These are phyloP conservation scores for Phaffia australis DNA, from an alignment of 768 basidiomycete species.

Conservation along the genomic window DNA sequence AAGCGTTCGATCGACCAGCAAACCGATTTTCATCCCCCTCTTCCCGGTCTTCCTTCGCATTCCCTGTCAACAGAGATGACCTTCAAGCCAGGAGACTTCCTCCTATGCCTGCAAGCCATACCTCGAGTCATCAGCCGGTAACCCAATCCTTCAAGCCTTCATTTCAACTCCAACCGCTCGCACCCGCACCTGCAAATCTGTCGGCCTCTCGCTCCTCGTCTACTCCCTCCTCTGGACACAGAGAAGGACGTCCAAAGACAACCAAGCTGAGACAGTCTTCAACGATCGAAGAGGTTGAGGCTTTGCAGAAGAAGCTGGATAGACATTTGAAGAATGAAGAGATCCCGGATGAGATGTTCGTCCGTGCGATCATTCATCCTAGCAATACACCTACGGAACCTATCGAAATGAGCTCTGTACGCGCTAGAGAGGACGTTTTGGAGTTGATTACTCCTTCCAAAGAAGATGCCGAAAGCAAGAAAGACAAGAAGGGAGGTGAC, in stretches of 20 bases:
- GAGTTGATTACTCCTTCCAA: background rate
- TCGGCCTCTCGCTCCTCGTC: background rate
- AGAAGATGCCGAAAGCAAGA: too few species aligned
- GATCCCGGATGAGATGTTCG: background rate
- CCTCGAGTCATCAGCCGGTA: too few species aligned
- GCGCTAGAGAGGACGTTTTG: background rate
- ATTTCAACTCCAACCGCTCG: background rate
- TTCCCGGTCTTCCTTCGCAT: too few species aligned
- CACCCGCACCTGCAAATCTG: background rate
- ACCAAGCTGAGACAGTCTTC: background rate
- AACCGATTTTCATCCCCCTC: too few species aligned
- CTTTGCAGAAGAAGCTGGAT: background rate
- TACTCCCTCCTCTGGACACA: background rate
- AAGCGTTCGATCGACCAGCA: too few species aligned
- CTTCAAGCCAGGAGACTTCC: too few species aligned
- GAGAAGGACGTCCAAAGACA: background rate
- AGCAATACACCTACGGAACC: background rate
- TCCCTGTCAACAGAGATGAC: too few species aligned
- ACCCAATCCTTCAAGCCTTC: too few species aligned
- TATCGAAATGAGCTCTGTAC: background rate
- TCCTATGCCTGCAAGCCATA: too few species aligned
- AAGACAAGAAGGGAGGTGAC: background rate
- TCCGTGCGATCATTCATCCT: conserved; percentile 6
- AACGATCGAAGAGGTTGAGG: background rate
- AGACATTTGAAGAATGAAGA: background rate